These are phyloP conservation scores for Boletus reticuloceps DNA, from an alignment of 768 basidiomycete species.

Conservation along the genomic window DNA sequence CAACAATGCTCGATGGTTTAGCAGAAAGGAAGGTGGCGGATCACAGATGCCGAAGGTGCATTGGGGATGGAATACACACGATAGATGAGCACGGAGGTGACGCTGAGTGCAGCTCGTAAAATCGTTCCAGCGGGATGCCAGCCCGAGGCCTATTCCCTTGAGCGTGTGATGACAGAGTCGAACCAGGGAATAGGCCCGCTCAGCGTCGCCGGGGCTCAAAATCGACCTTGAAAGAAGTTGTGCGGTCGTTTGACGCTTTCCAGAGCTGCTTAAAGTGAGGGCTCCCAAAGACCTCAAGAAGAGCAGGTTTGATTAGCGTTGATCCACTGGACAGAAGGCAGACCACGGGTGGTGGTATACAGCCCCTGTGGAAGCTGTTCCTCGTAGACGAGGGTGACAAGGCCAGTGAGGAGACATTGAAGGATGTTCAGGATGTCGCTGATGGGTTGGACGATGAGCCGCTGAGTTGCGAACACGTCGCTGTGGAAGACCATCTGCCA, in stretches of 20 bases:
- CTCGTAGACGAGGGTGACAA: slow-evolving; percentile 71
- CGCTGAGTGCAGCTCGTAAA: slow-evolving; percentile 3
- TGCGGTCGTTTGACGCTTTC: slow-evolving; percentile 68
- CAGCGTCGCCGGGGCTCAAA: slow-evolving; percentile 44
- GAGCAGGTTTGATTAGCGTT: slow-evolving; percentile 61
- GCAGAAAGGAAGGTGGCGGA: slow-evolving; percentile 24
- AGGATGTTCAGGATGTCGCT: slow-evolving; percentile 67
- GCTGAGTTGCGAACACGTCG: slow-evolving; percentile 68
- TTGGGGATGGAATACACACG: slow-evolving; percentile 14
- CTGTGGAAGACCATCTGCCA: slow-evolving; percentile 91
- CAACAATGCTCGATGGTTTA: slow-evolving; percentile 33
- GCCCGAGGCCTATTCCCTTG: slow-evolving; percentile 11
- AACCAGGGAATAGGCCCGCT: slow-evolving; percentile 17
- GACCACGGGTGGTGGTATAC: slow-evolving; percentile 72
- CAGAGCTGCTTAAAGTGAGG: slow-evolving; percentile 70
- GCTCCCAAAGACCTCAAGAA: slow-evolving; percentile 72
- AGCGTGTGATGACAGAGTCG: slow-evolving; percentile 1
- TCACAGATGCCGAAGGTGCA: slow-evolving; percentile 25
- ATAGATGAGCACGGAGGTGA: slow-evolving; percentile 8
- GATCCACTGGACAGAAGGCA: slow-evolving; percentile 79
- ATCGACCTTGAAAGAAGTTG: slow-evolving; percentile 73
- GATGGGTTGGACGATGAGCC: slow-evolving; percentile 66
- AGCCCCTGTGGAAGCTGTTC: slow-evolving; percentile 68
- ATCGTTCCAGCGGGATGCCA: slow-evolving; percentile 12
- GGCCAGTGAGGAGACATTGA: slow-evolving; percentile 71